Evolutionary conservation across 2,329 filamentous ascomycete genomes (phyloP).

Genomic region (Phyllosticta citrichinensis): DNA sequence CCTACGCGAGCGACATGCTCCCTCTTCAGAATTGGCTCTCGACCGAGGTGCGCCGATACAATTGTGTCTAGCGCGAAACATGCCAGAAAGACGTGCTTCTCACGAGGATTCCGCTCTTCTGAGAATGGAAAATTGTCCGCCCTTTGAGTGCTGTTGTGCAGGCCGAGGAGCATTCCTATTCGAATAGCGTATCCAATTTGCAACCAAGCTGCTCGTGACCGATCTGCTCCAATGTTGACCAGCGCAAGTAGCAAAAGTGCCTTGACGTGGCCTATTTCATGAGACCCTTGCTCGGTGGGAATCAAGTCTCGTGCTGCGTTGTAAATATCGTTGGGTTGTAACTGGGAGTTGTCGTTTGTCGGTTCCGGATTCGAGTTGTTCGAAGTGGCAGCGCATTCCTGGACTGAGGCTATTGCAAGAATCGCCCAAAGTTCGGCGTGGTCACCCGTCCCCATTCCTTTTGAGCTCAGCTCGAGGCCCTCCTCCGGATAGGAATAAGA

Average conservation of each 20-base stretch:
- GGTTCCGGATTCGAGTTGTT: conserved; percentile 1
- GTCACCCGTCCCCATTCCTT: conserved; percentile 22
- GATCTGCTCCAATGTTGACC: conserved; percentile 50
- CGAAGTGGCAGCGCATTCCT: conserved; percentile 14
- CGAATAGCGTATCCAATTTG: conserved; percentile 55
- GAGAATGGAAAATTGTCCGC: not conserved
- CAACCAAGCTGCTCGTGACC: conserved; percentile 52
- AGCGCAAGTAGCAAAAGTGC: conserved; percentile 44
- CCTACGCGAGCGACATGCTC: conserved; percentile 40
- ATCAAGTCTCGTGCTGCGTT: conserved; percentile 21
- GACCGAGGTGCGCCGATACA: conserved; percentile 42
- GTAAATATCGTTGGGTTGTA: conserved; percentile 18
- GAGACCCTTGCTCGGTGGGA: conserved; percentile 20
- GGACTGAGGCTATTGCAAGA: conserved; percentile 31
- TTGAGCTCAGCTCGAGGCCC: conserved; percentile 23
- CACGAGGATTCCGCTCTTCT: conserved; percentile 25
- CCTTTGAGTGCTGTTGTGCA: conserved; percentile 15
- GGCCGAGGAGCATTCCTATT: conserved; percentile 30
- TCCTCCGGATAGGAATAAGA: conserved; percentile 45
- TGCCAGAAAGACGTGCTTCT: conserved; percentile 40
- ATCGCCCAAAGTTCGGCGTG: conserved; percentile 39
- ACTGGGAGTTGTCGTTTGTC: conserved; percentile 3
- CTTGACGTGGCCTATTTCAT: conserved; percentile 32
- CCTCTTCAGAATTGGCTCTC: conserved; percentile 39
- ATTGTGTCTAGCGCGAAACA: conserved; percentile 55